Evolutionary conservation across 2,329 filamentous ascomycete genomes (phyloP), one percentile per base, ranked within the genome.

Genomic region (Tolypocladium pustulatum): DNA sequence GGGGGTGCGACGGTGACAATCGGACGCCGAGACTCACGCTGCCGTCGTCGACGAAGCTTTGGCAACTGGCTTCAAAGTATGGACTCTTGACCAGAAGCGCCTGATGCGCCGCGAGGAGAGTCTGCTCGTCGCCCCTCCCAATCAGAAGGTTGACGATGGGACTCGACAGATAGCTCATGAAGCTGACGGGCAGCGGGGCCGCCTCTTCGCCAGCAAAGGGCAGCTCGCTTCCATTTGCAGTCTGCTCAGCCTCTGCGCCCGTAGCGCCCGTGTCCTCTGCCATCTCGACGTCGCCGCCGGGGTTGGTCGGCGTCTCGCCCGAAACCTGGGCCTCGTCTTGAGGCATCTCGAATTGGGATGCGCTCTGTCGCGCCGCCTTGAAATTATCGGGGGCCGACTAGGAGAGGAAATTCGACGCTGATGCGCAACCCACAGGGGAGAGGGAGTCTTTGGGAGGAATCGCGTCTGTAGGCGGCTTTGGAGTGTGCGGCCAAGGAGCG

Each of bases 71-170:
- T 13, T 78, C 77, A 68, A 97, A 90, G 72, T 81, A 91, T 0
- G 91, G 89, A 51, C 90, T 93, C 69, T 86, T 81, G 13, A 76
- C 68, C 40, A 97, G 79, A 32, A 97, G 80, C 3, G 79, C 86
- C 74, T 96, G 88, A 72, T 97, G 92, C 8, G 90, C 90, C 30
- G 84, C 86, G 60, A 97, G 80, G 37, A 85, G 78, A 12, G 83
- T 85, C 65, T 82, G 78, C 5, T 55, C 9, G 7, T 84, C 82
- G 58, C 79, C 85, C 54, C 74, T 73, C 15, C 88, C 87, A 25
- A 91, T 78, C n/a, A 85, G 68, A 34, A 91, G 73, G 20, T 84
- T 84, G 37, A 91, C 82, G 13, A 90, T 78, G 0, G 89, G 87
- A 62, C 86, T 90, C 62, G 78, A 81, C 27, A 91, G 77, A 65